Evolutionary conservation across 2,329 filamentous ascomycete genomes (phyloP).

Genomic region (Xylariaceae sp.): DNA sequence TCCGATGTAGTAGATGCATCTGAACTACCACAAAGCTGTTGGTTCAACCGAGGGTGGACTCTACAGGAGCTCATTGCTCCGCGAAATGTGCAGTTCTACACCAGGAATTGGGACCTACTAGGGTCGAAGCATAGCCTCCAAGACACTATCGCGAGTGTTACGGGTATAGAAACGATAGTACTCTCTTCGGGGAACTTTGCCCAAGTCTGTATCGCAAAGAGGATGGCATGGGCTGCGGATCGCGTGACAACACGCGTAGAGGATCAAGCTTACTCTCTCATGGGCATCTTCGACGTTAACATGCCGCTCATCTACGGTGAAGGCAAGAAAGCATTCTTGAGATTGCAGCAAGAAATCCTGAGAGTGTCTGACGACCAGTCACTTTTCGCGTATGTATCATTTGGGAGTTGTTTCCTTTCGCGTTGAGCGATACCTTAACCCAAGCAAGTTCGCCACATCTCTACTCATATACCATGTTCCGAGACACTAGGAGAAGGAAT

Average conservation of each 20-base stretch:
- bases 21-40: slow-evolving; percentile 5
- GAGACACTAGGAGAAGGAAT: too few relatives aligned
- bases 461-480: too few relatives aligned
- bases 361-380: neutral
- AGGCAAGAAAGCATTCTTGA: neutral
- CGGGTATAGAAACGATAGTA: neutral
- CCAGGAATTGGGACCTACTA: neutral
- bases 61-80: slow-evolving; percentile 6
- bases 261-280: neutral
- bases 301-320: neutral
- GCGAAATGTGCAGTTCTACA: neutral
- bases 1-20: slow-evolving; percentile 2
- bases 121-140: neutral
- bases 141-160: neutral
- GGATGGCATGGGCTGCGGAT: neutral
- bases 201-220: neutral
- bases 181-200: neutral
- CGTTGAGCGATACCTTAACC: too few relatives aligned
- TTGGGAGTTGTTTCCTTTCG: too few relatives aligned
- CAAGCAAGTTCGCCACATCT: too few relatives aligned
- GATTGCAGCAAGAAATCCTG: neutral
- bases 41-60: slow-evolving; percentile 15
- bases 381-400: neutral
- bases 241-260: neutral
- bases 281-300: neutral